These are phyloP conservation scores for Boletellus dicymbophilus DNA, from an alignment of 1,284 basidiomycete species.

Conservation along the genomic window DNA sequence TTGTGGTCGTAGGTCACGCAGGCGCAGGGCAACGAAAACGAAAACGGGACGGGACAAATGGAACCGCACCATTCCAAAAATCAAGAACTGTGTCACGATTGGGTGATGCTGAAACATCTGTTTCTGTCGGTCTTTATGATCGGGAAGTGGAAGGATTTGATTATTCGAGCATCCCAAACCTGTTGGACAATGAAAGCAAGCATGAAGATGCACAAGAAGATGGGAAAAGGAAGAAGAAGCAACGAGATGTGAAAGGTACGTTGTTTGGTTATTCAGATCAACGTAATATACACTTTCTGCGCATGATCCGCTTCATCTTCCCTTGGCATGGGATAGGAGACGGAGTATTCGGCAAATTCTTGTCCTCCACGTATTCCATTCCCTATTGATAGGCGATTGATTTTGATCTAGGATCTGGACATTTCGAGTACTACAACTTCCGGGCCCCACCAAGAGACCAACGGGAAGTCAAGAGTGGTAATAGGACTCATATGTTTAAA, in stretches of 20 bases:
- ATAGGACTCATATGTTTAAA: conserved; percentile 72
- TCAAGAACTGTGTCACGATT: conserved; percentile 4
- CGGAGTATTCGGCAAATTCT: conserved; percentile 1
- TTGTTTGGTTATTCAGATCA: conserved; percentile 3
- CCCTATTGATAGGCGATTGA: conserved; percentile 11
- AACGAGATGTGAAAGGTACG: conserved; percentile 52
- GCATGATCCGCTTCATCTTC: conserved; percentile 9
- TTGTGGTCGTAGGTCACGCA: conserved; percentile 70
- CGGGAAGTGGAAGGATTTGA: conserved; percentile 61
- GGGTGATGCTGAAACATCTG: conserved; percentile 1
- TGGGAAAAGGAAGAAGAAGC: conserved; percentile 42
- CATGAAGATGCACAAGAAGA: conserved; percentile 36
- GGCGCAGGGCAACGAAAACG: conserved; percentile 65
- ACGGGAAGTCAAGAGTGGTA: conserved; percentile 68
- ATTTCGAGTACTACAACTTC: conserved; percentile 58
- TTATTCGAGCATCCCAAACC: conserved; percentile 72
- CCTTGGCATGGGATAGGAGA: conserved; percentile 1
- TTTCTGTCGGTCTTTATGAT: conserved; percentile 17
- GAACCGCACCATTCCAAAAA: not conserved
- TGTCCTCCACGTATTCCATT: not conserved
- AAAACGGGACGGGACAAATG: conserved; percentile 26
- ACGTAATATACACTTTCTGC: not conserved
- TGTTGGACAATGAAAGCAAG: conserved; percentile 63
- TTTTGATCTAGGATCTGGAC: conserved; percentile 34
- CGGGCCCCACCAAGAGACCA: conserved; percentile 67